Conservation (phyloP, 768 basidiomycete genomes). For the Serendipita indica region DNA sequence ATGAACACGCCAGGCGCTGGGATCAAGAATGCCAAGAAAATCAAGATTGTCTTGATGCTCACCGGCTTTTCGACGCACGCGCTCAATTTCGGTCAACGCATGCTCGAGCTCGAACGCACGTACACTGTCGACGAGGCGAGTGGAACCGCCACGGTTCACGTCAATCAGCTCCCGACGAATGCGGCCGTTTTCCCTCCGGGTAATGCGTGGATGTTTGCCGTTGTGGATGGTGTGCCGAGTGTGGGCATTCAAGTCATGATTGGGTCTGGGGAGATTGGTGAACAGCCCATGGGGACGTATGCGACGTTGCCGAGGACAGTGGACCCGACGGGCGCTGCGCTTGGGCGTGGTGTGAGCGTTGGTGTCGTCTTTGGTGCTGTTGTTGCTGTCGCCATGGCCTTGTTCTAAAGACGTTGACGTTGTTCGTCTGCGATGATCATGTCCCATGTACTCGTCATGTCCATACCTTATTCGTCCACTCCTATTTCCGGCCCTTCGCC, state of each 20-base stretch:
- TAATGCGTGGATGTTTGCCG: conserved; percentile 26
- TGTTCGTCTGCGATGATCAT: too few species aligned
- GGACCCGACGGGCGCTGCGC: too few species aligned
- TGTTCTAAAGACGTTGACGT: too few species aligned
- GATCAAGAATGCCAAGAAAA: conserved; percentile 19
- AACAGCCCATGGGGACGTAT: conserved; percentile 28
- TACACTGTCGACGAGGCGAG: conserved; percentile 35
- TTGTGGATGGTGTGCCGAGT: conserved; percentile 27
- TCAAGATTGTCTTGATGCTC: conserved; percentile 21
- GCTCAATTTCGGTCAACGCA: conserved; percentile 21
- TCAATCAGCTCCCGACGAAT: conserved; percentile 25
- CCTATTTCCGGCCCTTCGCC: too few species aligned
- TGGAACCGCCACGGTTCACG: conserved; percentile 19
- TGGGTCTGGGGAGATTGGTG: conserved; percentile 36
- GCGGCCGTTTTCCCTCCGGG: conserved; percentile 28
- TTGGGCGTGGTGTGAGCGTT: too few species aligned
- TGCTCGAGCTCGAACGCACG: conserved; percentile 29
- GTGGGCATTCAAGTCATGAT: conserved; percentile 24
- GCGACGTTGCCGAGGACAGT: conserved; percentile 23
- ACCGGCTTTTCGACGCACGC: conserved; percentile 30
- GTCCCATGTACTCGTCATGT: too few species aligned
- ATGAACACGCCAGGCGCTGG: not conserved
- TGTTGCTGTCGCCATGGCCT: too few species aligned
- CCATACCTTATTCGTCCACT: too few species aligned
- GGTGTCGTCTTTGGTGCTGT: too few species aligned